A percentile compares a stretch with the other conserved stretches of the same genome.
Evolutionary conservation across 192 early-diverging fungal genomes (phyloP).

Genomic region (Entomortierella parvispora): DNA sequence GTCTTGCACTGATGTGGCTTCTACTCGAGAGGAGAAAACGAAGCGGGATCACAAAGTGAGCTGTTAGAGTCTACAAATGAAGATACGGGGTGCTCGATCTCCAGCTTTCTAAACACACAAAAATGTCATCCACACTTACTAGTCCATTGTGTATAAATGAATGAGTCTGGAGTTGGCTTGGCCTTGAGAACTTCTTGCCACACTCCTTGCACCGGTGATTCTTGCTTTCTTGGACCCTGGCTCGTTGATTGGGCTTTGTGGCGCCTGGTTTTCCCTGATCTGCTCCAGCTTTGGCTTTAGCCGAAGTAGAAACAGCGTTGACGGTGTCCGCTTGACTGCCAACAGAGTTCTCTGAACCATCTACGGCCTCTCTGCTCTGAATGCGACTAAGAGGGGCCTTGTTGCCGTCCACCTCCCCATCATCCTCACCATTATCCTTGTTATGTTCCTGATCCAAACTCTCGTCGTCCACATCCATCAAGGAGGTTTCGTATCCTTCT

Average conservation of each 20-base stretch:
- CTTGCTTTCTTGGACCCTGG: conserved; percentile 26
- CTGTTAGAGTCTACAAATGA: neutral
- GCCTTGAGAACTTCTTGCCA: conserved; percentile 35
- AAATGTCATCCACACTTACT: conserved; percentile 20
- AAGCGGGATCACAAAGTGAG: neutral
- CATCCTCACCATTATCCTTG: neutral
- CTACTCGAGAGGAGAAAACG: neutral
- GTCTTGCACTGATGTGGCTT: conserved; percentile 40
- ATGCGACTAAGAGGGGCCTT: neutral
- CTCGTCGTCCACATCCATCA: neutral
- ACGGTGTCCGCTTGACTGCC: too few relatives aligned
- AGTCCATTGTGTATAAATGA: conserved; percentile 36
- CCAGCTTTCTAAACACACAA: too few relatives aligned
- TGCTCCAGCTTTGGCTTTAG: too few relatives aligned
- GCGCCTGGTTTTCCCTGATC: too few relatives aligned
- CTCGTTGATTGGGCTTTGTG: too few relatives aligned
- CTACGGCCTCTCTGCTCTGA: neutral
- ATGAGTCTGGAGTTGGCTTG: conserved; percentile 37
- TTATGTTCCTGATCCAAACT: neutral
- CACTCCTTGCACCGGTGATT: conserved; percentile 25
- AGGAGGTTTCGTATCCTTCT: neutral
- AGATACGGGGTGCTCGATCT: too few relatives aligned
- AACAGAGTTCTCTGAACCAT: too few relatives aligned
- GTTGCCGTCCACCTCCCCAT: neutral
- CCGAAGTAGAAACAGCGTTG: neutral